A percentile compares a stretch with the other conserved stretches of the same genome.
These are phyloP conservation scores for Vitis vinifera DNA, from an alignment of 164 flowering plant species.

Conservation along the genomic window DNA sequence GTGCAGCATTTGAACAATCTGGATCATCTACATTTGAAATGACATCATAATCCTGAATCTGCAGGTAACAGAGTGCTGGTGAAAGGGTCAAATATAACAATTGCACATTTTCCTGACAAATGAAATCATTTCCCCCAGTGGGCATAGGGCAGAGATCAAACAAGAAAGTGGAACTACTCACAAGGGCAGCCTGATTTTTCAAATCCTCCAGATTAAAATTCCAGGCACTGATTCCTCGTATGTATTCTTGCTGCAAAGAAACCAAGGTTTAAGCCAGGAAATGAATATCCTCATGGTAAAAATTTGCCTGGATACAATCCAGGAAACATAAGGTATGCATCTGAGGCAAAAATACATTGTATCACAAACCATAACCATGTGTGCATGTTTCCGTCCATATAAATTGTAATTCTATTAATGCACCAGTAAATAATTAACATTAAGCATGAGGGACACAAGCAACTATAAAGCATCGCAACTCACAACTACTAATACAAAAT, in stretches of 20 bases:
- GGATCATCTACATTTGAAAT: slow-evolving; percentile 45
- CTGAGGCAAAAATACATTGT: too few relatives aligned
- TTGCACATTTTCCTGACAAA: slow-evolving; percentile 7
- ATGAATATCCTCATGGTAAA: neutral
- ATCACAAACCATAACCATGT: neutral
- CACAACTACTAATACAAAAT: too few relatives aligned
- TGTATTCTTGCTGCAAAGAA: slow-evolving; percentile 83
- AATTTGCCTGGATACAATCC: neutral
- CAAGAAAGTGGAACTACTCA: slow-evolving; percentile 35
- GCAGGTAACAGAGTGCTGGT: slow-evolving; percentile 19
- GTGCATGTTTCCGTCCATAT: neutral
- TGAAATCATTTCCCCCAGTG: neutral
- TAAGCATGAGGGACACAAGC: too few relatives aligned
- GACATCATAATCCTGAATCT: slow-evolving; percentile 77
- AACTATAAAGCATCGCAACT: too few relatives aligned
- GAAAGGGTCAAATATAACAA: slow-evolving; percentile 10
- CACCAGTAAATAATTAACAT: too few relatives aligned
- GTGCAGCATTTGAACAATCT: slow-evolving; percentile 36
- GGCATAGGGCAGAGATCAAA: too few relatives aligned
- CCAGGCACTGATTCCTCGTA: slow-evolving; percentile 97
- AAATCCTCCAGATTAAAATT: slow-evolving; percentile 92
- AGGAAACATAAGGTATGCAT: neutral
- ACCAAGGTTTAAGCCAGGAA: neutral
- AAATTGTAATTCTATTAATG: too few relatives aligned
- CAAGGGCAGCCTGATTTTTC: slow-evolving; percentile 91